A percentile compares a stretch with the other conserved stretches of the same genome.
phyloP scores from a whole-genome alignment of 148 eudicot genomes.

The Drosera capensis region DNA sequence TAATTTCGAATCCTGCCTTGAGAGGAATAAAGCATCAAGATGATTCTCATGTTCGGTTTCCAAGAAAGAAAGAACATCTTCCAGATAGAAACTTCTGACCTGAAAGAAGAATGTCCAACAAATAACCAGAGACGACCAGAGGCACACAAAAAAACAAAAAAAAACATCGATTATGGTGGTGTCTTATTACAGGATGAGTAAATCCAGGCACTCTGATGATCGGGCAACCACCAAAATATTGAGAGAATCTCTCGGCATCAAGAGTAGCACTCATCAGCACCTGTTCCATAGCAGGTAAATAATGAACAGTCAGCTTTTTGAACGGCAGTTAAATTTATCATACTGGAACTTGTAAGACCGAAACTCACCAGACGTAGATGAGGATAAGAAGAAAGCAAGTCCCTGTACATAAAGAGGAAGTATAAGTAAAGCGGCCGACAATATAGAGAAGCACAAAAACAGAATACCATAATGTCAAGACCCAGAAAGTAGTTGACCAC shows the following conservation, averaged over 20 bases:
- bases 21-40: slow-evolving; percentile 19
- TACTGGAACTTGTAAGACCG: neutral
- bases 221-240: slow-evolving; percentile 92
- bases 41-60: slow-evolving; percentile 28
- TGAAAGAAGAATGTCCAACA: slow-evolving; percentile 13
- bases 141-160: slow-evolving; percentile 1
- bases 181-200: slow-evolving; percentile 75
- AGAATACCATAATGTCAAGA: slow-evolving; percentile 6
- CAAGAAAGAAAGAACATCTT: slow-evolving; percentile 57
- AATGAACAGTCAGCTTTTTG: neutral
- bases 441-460: slow-evolving; percentile 1
- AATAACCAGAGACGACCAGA: neutral
- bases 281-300: slow-evolving; percentile 19
- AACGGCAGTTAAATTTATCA: too few relatives aligned
- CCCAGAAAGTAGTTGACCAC: slow-evolving; percentile 4
- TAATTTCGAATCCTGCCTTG: slow-evolving; percentile 23
- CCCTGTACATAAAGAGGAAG: slow-evolving; percentile 47
- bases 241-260: slow-evolving; percentile 90
- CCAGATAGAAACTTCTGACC: slow-evolving; percentile 74
- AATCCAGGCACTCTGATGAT: slow-evolving; percentile 87
- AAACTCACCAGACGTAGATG: slow-evolving; percentile 67
- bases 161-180: neutral
- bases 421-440: slow-evolving; percentile 2
- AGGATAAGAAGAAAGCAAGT: slow-evolving; percentile 77
- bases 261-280: slow-evolving; percentile 98